Conservation (phyloP, 805 yeast genomes). For the Kodamaea restingae region DNA sequence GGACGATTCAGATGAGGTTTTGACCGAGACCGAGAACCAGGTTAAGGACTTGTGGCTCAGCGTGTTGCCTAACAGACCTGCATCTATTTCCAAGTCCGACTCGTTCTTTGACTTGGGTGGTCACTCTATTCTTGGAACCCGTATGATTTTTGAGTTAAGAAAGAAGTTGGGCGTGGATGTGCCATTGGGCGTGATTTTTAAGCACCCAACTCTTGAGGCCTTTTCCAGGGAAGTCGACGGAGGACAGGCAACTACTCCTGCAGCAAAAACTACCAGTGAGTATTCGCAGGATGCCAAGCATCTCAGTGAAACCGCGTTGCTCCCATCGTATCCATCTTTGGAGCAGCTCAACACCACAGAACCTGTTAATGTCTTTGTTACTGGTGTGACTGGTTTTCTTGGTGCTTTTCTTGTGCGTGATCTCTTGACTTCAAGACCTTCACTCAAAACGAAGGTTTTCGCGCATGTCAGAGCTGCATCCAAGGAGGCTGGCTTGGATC, state of each 20-base stretch:
- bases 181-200: slow-evolving; percentile 88
- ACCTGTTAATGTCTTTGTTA: slow-evolving; percentile 65
- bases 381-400: slow-evolving; percentile 95
- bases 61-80: slow-evolving; percentile 82
- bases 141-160: slow-evolving; percentile 91
- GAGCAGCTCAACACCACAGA: slow-evolving; percentile 30
- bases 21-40: slow-evolving; percentile 60
- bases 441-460: slow-evolving; percentile 52
- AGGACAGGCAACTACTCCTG: slow-evolving; percentile 35
- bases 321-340: slow-evolving; percentile 44
- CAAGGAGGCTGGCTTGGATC: slow-evolving; percentile 63
- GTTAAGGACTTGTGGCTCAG: slow-evolving; percentile 82
- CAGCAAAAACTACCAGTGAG: slow-evolving; percentile 21
- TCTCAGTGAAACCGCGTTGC: slow-evolving; percentile 39
- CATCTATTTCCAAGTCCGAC: slow-evolving; percentile 70
- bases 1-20: slow-evolving; percentile 37
- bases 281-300: slow-evolving; percentile 75
- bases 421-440: slow-evolving; percentile 52
- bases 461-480: slow-evolving; percentile 90
- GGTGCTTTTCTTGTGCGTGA: slow-evolving; percentile 88
- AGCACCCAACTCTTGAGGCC: slow-evolving; percentile 75
- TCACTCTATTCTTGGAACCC: slow-evolving; percentile 93
- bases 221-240: slow-evolving; percentile 70
- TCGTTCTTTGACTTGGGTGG: slow-evolving; percentile 98
- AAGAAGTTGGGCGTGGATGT: slow-evolving; percentile 72